Evolutionary conservation across 768 basidiomycete species (phyloP).

Genomic region (Mycena venus): DNA sequence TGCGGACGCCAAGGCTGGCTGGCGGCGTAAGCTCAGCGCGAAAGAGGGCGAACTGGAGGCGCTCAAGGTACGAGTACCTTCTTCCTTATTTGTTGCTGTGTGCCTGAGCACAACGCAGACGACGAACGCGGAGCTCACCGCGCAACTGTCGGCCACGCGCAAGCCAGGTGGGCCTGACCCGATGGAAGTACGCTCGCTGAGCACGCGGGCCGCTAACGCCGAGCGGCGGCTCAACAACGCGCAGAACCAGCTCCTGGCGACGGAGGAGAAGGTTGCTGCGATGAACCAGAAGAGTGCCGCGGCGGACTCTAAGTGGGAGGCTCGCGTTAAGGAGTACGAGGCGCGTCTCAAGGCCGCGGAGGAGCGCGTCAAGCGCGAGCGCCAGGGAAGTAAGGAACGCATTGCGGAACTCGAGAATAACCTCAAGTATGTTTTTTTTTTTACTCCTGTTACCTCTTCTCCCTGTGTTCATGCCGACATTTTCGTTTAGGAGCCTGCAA

Average conservation of each 20-base stretch:
- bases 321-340: constrained; percentile 95
- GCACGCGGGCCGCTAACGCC: constrained; percentile 83
- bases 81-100: not conserved
- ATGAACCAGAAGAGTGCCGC: constrained; percentile 79
- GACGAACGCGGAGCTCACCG: constrained; percentile 79
- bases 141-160: constrained; percentile 75
- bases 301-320: constrained; percentile 94
- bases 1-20: constrained; percentile 83
- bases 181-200: constrained; percentile 78
- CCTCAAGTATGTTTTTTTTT: constrained; percentile 67
- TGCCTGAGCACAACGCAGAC: constrained; percentile 55
- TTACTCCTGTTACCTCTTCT: constrained; percentile 1
- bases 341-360: constrained; percentile 83
- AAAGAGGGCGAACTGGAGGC: constrained; percentile 94
- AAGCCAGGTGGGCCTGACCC: constrained; percentile 72
- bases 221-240: constrained; percentile 90
- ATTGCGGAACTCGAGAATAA: constrained; percentile 78
- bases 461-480: constrained; percentile 6
- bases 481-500: constrained; percentile 72
- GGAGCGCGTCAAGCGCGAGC: constrained; percentile 93
- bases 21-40: constrained; percentile 84
- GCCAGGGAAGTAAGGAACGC: constrained; percentile 94
- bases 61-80: constrained; percentile 71
- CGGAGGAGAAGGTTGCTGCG: constrained; percentile 86
- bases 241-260: constrained; percentile 84